Conservation (phyloP, 2,329 filamentous ascomycete genomes). For the Beauveria pseudobassiana region DNA sequence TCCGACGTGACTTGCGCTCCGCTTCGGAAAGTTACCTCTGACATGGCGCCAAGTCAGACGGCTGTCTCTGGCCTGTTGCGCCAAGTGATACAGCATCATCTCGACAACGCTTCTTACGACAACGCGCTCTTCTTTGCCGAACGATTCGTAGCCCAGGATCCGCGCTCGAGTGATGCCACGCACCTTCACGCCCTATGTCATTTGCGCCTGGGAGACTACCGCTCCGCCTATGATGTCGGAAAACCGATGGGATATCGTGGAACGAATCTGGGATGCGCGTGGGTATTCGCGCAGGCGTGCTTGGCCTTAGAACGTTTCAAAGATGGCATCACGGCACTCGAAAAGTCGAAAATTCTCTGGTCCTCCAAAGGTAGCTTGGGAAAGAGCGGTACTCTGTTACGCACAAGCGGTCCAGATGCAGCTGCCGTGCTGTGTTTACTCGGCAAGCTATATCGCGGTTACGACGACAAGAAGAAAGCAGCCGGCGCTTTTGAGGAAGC, state of each 20-base stretch:
- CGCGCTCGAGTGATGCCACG: constrained; percentile 68
- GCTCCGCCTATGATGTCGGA: constrained; percentile 78
- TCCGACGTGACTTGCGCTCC: background rate
- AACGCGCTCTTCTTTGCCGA: constrained; percentile 94
- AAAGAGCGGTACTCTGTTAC: constrained; percentile 69
- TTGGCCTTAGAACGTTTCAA: constrained; percentile 69
- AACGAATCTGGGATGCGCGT: constrained; percentile 76
- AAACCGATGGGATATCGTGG: constrained; percentile 64
- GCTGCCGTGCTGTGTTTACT: constrained; percentile 76
- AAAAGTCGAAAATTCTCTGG: constrained; percentile 76
- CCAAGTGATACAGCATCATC: constrained; percentile 58
- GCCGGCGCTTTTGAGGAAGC: constrained; percentile 82
- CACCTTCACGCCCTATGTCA: constrained; percentile 83
- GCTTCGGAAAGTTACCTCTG: constrained; percentile 12
- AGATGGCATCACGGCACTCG: constrained; percentile 76
- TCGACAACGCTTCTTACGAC: constrained; percentile 83
- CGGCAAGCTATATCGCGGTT: constrained; percentile 77
- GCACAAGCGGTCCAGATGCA: constrained; percentile 65
- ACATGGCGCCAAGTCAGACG: constrained; percentile 46
- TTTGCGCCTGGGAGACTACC: constrained; percentile 71
- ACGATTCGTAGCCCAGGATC: constrained; percentile 76
- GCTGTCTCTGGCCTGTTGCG: constrained; percentile 46
- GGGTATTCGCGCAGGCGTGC: constrained; percentile 86
- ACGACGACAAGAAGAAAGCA: constrained; percentile 77
- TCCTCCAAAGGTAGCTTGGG: constrained; percentile 67